Evolutionary conservation across 1,284 basidiomycete species (phyloP), one percentile per base, ranked within the genome.

Genomic region (Puccinia novopanici): DNA sequence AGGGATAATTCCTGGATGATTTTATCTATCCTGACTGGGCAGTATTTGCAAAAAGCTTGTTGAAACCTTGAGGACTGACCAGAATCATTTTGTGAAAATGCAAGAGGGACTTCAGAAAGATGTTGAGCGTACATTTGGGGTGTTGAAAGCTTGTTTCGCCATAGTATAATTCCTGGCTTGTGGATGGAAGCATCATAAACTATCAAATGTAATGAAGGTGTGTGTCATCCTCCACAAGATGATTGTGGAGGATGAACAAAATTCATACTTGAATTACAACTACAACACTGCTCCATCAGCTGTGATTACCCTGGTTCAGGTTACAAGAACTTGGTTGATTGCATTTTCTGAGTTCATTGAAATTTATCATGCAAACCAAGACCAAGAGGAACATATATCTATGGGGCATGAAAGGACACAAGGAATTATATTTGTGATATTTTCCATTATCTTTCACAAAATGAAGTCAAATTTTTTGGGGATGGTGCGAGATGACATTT

Each of bases 151-250:
- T 12, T 0, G 27, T 0, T 65, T 76, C 52, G 22, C 45, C 6
- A 50, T 67, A 3, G 27, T 76, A 19, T 61, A n/a, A 17, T 15
- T 22, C 0, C 59, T 59, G 19, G 74, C 37, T 6, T 22, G 30
- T 52, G 50, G 48, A 13, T 63, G 74, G 74, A 52, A 76, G 19
- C 57, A 63, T 1, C 59, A 59, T 19, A 61, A 59, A 17, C 55
- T 65, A 3, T 15, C 9, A 0, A 30, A 45, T 3, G 61, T 75
- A 4, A 75, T 75, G 73, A 75, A 75, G 45, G 52, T 3, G 0
- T 71, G 68, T 52, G 30, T 71, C 22, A 71, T 71, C 68, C 68
- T 71, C 27, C 73, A 61, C 57, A 75, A 75, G 34, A 75, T 57
- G 73, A 59, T 59, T 40, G 55, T 61, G 22, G 40, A 75, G n/a